phyloP scores from a whole-genome alignment of 192 early-diverging fungal species.

The Thoreauomyces humboldtii region DNA sequence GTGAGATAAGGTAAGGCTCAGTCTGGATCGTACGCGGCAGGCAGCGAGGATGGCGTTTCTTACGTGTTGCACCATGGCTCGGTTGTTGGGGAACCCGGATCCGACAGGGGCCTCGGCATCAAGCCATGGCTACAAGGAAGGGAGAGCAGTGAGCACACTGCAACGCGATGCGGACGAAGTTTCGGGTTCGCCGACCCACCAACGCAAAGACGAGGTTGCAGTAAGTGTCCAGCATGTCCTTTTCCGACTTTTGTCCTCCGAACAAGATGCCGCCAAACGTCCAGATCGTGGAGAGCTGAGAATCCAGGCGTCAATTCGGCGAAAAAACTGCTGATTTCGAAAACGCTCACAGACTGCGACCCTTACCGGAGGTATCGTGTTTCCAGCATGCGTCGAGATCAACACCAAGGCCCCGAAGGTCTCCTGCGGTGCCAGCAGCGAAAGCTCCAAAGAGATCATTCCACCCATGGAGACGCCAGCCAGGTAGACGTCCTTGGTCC shows the following conservation, averaged over 20 bases:
- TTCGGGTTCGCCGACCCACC: no score
- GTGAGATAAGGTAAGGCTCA: not conserved
- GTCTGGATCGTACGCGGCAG: not conserved
- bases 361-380: conserved; percentile 38
- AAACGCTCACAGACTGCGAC: not conserved
- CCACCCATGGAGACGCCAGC: conserved; percentile 72
- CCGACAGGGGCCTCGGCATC: conserved; percentile 23
- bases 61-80: conserved; percentile 34
- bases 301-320: not conserved
- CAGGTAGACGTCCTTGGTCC: conserved; percentile 68
- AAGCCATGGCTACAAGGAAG: conserved; percentile 33
- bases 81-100: conserved; percentile 22
- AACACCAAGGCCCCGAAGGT: conserved; percentile 55
- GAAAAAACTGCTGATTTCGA: not conserved
- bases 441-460: conserved; percentile 81
- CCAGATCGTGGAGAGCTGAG: conserved; percentile 7
- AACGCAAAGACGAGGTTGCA: conserved; percentile 14
- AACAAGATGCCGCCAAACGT: conserved; percentile 9
- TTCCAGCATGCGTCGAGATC: conserved; percentile 58
- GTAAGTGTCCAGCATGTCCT: not conserved
- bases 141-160: not conserved
- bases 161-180: no score
- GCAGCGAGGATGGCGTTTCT: no score
- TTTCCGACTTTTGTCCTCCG: not conserved
- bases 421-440: conserved; percentile 50